Percentiles rank a stretch among this genome's conserved stretches.
Evolutionary conservation across 108 stramenopile genomes (phyloP).

Genomic region (Cyclostephanos tholiformis): DNA sequence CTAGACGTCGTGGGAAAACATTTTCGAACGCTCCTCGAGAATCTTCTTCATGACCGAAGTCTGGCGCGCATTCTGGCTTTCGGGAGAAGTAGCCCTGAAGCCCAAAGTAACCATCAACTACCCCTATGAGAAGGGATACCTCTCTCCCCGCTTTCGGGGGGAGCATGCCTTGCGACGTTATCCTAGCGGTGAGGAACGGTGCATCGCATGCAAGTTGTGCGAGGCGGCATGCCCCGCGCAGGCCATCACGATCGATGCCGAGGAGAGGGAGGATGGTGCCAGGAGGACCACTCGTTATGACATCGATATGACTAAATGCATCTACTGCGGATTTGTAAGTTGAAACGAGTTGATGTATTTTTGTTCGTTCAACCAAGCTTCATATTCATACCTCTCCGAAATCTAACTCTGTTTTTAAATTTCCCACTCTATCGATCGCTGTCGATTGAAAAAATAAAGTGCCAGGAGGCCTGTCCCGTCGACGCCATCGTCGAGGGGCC

Average conservation of each 20-base stretch:
- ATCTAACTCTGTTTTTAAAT: background rate
- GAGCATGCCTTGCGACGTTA: conserved; percentile 98
- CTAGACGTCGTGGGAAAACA: conserved; percentile 82
- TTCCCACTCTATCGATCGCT: background rate
- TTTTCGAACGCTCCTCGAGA: conserved; percentile 83
- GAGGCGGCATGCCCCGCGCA: conserved; percentile 99
- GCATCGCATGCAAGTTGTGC: conserved; percentile 99
- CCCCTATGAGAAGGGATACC: conserved; percentile 96
- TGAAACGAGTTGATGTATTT: background rate
- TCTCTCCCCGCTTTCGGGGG: conserved; percentile 98
- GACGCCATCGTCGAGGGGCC: conserved; percentile 99
- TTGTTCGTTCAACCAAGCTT: background rate
- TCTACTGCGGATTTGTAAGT: conserved; percentile 96
- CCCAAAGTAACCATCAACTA: conserved; percentile 98
- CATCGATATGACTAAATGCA: conserved; percentile 99
- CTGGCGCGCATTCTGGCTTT: conserved; percentile 80
- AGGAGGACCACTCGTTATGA: conserved; percentile 98
- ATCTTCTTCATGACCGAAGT: conserved; percentile 94
- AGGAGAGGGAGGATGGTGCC: conserved; percentile 92
- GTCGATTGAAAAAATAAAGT: conserved; percentile 37
- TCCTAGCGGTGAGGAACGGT: conserved; percentile 98
- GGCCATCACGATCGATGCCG: conserved; percentile 99
- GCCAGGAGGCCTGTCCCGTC: conserved; percentile 97
- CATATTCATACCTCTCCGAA: background rate
- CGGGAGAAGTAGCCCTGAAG: conserved; percentile 77